A percentile compares a stretch with the other conserved stretches of the same genome.
phyloP scores from a whole-genome alignment of 257 asterid genomes.

The Craterostigma plantagineum region DNA sequence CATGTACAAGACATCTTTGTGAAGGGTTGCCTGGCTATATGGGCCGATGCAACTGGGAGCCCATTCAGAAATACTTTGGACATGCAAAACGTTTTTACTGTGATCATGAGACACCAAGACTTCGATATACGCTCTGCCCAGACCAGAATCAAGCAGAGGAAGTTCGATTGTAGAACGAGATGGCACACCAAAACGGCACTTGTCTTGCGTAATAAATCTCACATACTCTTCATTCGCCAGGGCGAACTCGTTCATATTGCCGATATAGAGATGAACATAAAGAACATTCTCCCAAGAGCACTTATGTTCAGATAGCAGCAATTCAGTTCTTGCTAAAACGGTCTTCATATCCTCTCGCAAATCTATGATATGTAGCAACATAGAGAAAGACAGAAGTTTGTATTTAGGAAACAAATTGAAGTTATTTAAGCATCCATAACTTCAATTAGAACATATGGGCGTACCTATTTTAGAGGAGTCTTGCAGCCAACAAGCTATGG shows the following conservation, averaged over 20 bases:
- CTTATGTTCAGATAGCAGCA: conserved; percentile 33
- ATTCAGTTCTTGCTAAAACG: conserved; percentile 48
- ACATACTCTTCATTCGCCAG: conserved; percentile 62
- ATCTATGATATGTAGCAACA: conserved; percentile 26
- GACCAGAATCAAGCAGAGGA: conserved; percentile 66
- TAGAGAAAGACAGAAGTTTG: conserved; percentile 1
- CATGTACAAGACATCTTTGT: conserved; percentile 61
- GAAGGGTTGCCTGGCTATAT: conserved; percentile 94
- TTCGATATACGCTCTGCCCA: conserved; percentile 80
- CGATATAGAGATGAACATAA: conserved; percentile 70
- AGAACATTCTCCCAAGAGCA: conserved; percentile 86
- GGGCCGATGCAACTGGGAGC: conserved; percentile 99
- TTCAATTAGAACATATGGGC: conserved; percentile 1
- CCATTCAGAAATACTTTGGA: conserved; percentile 94
- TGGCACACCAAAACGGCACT: conserved; percentile 89
- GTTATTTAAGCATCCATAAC: too few relatives aligned
- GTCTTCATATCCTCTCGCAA: conserved; percentile 45
- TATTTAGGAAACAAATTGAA: too few relatives aligned
- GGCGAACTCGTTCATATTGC: conserved; percentile 61
- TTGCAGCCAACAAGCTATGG: conserved; percentile 71
- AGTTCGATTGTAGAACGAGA: conserved; percentile 91
- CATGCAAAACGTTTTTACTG: conserved; percentile 76
- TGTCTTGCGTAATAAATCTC: conserved; percentile 71
- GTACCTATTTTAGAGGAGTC: conserved; percentile 46
- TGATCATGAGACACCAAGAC: conserved; percentile 61